Evolutionary conservation across 1,284 basidiomycete genomes (phyloP).

Genomic region (Ganoderma meredithae): DNA sequence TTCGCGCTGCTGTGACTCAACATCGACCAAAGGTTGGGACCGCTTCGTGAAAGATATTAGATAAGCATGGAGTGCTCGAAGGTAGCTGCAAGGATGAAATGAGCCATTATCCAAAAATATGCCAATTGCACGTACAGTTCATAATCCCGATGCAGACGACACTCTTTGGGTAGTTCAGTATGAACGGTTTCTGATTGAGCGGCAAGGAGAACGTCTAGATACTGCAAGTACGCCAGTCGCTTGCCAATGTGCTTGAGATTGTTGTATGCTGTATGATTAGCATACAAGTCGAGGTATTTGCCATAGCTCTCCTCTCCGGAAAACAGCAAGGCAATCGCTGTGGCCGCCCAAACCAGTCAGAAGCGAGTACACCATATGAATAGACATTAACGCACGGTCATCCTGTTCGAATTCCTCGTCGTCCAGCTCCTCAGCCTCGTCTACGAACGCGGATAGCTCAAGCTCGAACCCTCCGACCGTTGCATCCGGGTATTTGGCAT

Average conservation of each 20-base stretch:
- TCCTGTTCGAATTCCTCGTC: conserved; percentile 81
- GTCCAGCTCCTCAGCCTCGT: conserved; percentile 75
- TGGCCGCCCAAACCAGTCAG: conserved; percentile 27
- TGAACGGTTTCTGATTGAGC: conserved; percentile 67
- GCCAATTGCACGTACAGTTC: conserved; percentile 63
- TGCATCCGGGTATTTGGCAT: conserved; percentile 93
- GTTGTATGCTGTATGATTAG: conserved; percentile 88
- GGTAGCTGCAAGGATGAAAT: conserved; percentile 64
- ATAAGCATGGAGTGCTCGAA: conserved; percentile 84
- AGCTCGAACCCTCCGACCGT: conserved; percentile 81
- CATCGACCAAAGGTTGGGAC: conserved; percentile 87
- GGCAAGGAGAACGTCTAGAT: conserved; percentile 82
- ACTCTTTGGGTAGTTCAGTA: conserved; percentile 76
- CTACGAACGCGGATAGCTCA: conserved; percentile 82
- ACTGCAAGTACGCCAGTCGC: conserved; percentile 89
- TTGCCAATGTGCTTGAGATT: conserved; percentile 88
- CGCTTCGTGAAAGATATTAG: conserved; percentile 88
- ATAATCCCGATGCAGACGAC: conserved; percentile 79
- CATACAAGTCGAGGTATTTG: conserved; percentile 93
- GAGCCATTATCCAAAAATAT: background rate
- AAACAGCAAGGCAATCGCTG: conserved; percentile 89
- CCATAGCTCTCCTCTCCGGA: conserved; percentile 97
- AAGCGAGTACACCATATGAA: conserved; percentile 4
- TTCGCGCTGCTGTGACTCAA: conserved; percentile 73
- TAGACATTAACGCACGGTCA: conserved; percentile 66